Conservation (phyloP, 768 basidiomycete genomes). For the Mycena chlorophos region DNA sequence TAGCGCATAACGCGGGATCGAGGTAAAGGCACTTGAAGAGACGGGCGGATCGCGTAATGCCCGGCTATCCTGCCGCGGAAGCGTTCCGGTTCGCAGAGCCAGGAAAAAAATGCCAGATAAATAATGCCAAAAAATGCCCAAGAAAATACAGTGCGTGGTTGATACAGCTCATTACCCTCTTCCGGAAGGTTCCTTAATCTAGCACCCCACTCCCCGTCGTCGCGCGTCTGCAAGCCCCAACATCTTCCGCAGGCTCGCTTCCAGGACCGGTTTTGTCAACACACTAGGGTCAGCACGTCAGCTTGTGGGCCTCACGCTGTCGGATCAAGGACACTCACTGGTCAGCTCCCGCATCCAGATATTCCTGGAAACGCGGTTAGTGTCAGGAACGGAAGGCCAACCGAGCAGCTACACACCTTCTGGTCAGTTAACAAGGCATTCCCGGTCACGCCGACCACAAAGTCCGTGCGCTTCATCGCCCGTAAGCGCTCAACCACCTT, state of each 20-base stretch:
- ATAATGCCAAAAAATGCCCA: background rate
- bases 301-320: no score
- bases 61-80: background rate
- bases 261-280: conserved; percentile 63
- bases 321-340: conserved; percentile 38
- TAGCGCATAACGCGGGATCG: background rate
- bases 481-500: conserved; percentile 53
- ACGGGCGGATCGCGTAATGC: background rate
- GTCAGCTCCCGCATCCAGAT: conserved; percentile 57
- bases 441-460: conserved; percentile 66
- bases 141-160: background rate
- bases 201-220: no score
- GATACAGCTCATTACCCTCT: background rate
- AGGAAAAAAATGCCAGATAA: no score
- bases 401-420: conserved; percentile 21
- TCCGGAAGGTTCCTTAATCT: no score
- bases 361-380: conserved; percentile 36
- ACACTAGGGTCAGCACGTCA: conserved; percentile 39
- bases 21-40: background rate
- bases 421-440: conserved; percentile 47
- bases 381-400: background rate
- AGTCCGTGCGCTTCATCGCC: conserved; percentile 52
- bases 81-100: no score
- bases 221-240: conserved; percentile 27
- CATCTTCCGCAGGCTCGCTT: conserved; percentile 37